Conservation (phyloP, 179 eudicot genomes). For the Pouteria campechiana region DNA sequence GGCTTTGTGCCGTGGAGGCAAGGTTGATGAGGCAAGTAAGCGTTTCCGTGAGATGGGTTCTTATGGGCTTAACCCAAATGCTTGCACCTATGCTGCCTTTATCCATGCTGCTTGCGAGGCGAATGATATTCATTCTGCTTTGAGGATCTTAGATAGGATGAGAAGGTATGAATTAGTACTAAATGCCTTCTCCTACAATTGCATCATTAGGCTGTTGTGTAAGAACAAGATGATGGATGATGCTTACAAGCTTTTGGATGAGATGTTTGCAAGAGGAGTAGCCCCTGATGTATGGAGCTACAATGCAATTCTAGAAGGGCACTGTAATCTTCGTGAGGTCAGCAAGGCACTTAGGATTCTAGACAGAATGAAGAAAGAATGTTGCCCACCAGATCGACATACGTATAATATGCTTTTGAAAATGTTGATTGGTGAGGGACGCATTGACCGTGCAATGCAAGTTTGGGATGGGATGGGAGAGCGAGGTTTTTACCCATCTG, state of each 20-base stretch:
- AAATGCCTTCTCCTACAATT: constrained; percentile 72
- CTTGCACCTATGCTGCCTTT: constrained; percentile 66
- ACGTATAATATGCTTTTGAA: constrained; percentile 81
- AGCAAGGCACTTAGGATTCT: constrained; percentile 43
- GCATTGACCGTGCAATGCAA: constrained; percentile 52
- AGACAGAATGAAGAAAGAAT: constrained; percentile 49
- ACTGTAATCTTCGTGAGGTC: constrained; percentile 65
- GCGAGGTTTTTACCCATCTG: constrained; percentile 61
- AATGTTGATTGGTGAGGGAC: constrained; percentile 62
- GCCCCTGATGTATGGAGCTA: constrained; percentile 75
- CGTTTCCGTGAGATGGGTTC: constrained; percentile 47
- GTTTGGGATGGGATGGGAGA: constrained; percentile 63
- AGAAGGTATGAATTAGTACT: constrained; percentile 59
- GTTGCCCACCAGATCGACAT: constrained; percentile 55
- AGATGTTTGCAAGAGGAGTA: constrained; percentile 46
- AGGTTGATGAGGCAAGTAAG: constrained; percentile 54
- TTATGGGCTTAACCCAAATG: constrained; percentile 59
- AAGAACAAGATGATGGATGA: constrained; percentile 49
- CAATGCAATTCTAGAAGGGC: constrained; percentile 51
- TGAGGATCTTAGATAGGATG: constrained; percentile 73
- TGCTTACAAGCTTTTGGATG: constrained; percentile 52
- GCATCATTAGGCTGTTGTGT: constrained; percentile 50
- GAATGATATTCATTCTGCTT: constrained; percentile 49
- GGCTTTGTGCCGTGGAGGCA: constrained; percentile 59
- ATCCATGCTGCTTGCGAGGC: constrained; percentile 65